These are phyloP conservation scores for Terfezia boudieri DNA, from an alignment of 495 filamentous ascomycete genomes.

Conservation along the genomic window DNA sequence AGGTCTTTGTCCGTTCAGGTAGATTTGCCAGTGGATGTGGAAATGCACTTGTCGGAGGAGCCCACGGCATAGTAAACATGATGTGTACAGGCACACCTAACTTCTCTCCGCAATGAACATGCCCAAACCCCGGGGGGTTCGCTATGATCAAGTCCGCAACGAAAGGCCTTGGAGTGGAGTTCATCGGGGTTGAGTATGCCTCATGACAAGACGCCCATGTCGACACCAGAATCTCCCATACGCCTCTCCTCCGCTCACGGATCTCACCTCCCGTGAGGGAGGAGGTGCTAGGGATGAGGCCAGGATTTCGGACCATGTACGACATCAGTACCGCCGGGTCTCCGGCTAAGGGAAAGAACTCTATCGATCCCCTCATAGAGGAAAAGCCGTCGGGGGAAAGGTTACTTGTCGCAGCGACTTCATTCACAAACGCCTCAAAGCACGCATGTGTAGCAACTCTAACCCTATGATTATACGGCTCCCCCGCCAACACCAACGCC, in stretches of 20 bases:
- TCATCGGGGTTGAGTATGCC: conserved; percentile 19
- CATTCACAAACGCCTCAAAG: conserved; percentile 40
- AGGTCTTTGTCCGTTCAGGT: conserved; percentile 26
- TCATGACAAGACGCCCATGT: conserved; percentile 41
- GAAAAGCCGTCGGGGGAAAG: not conserved
- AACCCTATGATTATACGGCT: conserved; percentile 41
- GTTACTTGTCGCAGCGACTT: conserved; percentile 2
- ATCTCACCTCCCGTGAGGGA: conserved; percentile 44
- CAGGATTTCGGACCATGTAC: conserved; percentile 63
- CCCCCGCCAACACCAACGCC: conserved; percentile 42
- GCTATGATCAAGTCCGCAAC: conserved; percentile 48
- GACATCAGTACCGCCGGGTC: conserved; percentile 57
- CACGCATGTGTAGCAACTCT: conserved; percentile 45
- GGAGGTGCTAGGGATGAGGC: conserved; percentile 41
- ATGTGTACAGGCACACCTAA: conserved; percentile 41
- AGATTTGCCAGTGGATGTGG: conserved; percentile 47
- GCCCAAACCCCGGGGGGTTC: conserved; percentile 43
- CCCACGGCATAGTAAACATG: conserved; percentile 44
- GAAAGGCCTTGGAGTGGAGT: conserved; percentile 23
- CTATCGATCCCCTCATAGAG: conserved; percentile 11
- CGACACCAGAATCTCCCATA: conserved; percentile 38
- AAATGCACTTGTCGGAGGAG: conserved; percentile 39
- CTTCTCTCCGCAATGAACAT: conserved; percentile 42
- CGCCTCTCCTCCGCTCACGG: conserved; percentile 31
- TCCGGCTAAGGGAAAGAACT: conserved; percentile 52